These are phyloP conservation scores for Myxozyma udenii DNA, from an alignment of 805 yeast species.

Conservation along the genomic window DNA sequence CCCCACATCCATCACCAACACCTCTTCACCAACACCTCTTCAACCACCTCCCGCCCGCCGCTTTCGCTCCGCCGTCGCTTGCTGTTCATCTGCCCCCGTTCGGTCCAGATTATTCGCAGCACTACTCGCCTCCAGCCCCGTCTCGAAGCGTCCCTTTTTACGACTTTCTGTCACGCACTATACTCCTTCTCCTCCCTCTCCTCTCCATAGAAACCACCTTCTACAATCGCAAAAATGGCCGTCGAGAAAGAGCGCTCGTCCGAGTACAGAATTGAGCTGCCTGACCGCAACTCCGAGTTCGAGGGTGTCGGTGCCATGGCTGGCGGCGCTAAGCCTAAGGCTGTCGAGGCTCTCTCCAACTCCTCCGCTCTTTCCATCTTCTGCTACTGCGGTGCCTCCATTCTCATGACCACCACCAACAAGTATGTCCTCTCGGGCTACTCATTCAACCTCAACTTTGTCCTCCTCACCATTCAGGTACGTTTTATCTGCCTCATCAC, in stretches of 20 bases:
- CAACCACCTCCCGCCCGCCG: not conserved
- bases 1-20: not conserved
- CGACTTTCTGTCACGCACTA: not conserved
- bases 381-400: conserved; percentile 84
- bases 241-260: conserved; percentile 18
- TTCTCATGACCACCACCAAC: conserved; percentile 95
- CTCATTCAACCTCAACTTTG: conserved; percentile 78
- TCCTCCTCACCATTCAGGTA: conserved; percentile 78
- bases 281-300: conserved; percentile 20
- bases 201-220: not conserved
- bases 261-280: conserved; percentile 22
- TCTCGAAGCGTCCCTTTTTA: no score
- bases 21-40: not conserved
- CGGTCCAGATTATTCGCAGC: no score
- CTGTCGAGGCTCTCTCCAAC: conserved; percentile 16
- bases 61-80: not conserved
- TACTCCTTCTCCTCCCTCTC: not conserved
- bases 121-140: no score
- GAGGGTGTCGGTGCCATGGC: conserved; percentile 11
- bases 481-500: conserved; percentile 3
- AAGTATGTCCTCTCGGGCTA: conserved; percentile 86
- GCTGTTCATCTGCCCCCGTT: not conserved
- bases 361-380: conserved; percentile 29
- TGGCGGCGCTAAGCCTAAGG: conserved; percentile 5
- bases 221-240: conserved; percentile 13